A percentile compares a stretch with the other conserved stretches of the same genome.
These are phyloP conservation scores for Enterocytospora artemiae DNA, from an alignment of 371 early-diverging fungal genomes.

Conservation along the genomic window DNA sequence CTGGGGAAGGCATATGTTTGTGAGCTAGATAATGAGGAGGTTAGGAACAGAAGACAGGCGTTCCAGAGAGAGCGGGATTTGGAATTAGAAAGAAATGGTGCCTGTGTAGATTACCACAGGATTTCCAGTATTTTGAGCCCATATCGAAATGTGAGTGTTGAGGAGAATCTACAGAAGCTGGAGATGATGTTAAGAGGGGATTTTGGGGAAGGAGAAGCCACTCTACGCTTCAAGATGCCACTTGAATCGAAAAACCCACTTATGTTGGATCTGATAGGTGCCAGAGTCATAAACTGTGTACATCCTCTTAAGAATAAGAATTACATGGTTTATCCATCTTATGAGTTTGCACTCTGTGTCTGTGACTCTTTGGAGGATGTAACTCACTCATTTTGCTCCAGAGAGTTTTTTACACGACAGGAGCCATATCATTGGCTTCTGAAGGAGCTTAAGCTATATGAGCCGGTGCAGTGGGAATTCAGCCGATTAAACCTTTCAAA, in stretches of 20 bases:
- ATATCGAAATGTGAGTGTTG: conserved; percentile 79
- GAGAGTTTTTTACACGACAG: conserved; percentile 83
- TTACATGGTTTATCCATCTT: conserved; percentile 97
- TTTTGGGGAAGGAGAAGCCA: conserved; percentile 79
- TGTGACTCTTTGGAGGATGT: conserved; percentile 98
- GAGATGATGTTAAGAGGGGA: conserved; percentile 89
- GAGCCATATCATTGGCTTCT: conserved; percentile 97
- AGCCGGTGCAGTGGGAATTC: conserved; percentile 99
- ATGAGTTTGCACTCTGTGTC: conserved; percentile 95
- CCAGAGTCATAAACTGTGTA: conserved; percentile 76
- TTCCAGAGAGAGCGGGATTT: conserved; percentile 18
- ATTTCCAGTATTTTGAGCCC: conserved; percentile 71
- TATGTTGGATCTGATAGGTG: conserved; percentile 96
- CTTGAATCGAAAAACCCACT: conserved; percentile 82
- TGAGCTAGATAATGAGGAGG: conserved; percentile 83
- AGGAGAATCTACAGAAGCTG: conserved; percentile 80
- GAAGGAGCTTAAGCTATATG: conserved; percentile 89
- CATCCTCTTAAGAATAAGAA: conserved; percentile 76
- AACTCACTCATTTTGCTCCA: conserved; percentile 94
- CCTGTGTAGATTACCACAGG: conserved; percentile 70
- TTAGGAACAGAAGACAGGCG: conserved; percentile 60
- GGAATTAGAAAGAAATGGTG: not conserved
- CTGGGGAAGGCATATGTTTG: conserved; percentile 88
- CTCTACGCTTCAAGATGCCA: conserved; percentile 96
- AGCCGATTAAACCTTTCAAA: conserved; percentile 85